These are phyloP conservation scores for Backusella sp. DNA, from an alignment of 192 early-diverging fungal genomes.

Conservation along the genomic window DNA sequence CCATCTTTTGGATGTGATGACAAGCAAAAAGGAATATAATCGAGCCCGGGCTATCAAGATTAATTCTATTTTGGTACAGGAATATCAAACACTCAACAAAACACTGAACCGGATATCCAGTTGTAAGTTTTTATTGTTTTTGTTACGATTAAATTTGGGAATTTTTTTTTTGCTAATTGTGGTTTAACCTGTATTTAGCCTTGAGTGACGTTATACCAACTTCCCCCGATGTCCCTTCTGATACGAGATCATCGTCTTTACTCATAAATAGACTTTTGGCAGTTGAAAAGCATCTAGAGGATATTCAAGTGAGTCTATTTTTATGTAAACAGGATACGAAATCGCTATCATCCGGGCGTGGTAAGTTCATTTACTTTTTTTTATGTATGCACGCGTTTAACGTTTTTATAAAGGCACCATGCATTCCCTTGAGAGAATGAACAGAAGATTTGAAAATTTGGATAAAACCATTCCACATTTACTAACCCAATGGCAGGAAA, in stretches of 20 bases:
- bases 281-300: conserved; percentile 47
- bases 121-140: conserved; percentile 25
- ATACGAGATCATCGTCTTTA: conserved; percentile 37
- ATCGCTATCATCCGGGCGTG: conserved; percentile 14
- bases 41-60: conserved; percentile 9
- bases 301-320: conserved; percentile 50
- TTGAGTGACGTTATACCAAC: neutral
- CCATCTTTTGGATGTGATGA: conserved; percentile 45
- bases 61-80: conserved; percentile 3
- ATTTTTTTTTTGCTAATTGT: neutral
- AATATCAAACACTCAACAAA: conserved; percentile 31
- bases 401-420: neutral
- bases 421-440: conserved; percentile 10
- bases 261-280: conserved; percentile 40
- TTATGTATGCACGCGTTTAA: neutral
- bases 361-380: conserved; percentile 1
- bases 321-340: conserved; percentile 52
- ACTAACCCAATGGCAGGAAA: conserved; percentile 48
- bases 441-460: conserved; percentile 28
- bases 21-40: neutral
- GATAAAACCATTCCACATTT: conserved; percentile 46
- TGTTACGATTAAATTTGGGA: neutral
- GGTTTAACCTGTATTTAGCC: neutral
- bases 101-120: conserved; percentile 29
- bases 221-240: neutral